A percentile compares a stretch with the other conserved stretches of the same genome.
phyloP scores from a whole-genome alignment of 208 protist species.

The Eutreptiella sp. region DNA sequence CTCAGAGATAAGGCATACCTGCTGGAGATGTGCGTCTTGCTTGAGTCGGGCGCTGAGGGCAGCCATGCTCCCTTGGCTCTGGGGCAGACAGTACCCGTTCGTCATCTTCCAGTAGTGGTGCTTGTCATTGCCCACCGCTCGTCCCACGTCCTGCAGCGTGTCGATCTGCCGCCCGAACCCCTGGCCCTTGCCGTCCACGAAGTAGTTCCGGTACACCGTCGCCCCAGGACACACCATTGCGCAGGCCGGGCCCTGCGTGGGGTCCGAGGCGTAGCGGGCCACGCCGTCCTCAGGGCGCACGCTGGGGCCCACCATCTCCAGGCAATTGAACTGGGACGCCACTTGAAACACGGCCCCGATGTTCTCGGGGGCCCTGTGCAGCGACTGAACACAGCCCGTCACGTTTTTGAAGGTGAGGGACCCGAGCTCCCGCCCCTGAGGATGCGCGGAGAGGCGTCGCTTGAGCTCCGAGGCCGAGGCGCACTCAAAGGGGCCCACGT shows the following conservation, averaged over 20 bases:
- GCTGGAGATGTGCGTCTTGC: no score
- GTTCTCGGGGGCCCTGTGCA: conserved; percentile 27
- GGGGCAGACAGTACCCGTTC: no score
- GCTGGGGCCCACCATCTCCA: conserved; percentile 47
- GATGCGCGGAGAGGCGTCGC: no score
- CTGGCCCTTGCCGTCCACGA: conserved; percentile 43
- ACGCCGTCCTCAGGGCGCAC: conserved; percentile 50
- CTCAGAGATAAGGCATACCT: no score
- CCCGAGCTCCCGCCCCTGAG: background rate
- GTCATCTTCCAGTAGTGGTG: no score
- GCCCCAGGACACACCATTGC: conserved; percentile 48
- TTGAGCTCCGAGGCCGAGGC: no score
- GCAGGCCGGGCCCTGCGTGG: conserved; percentile 59
- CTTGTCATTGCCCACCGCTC: no score
- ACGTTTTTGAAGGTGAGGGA: background rate
- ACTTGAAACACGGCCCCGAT: conserved; percentile 51
- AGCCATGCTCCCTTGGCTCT: no score
- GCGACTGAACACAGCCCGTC: conserved; percentile 25
- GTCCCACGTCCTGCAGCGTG: conserved; percentile 29
- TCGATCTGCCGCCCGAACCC: conserved; percentile 29
- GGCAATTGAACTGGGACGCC: conserved; percentile 65
- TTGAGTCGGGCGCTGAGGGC: no score
- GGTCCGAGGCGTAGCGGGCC: conserved; percentile 47
- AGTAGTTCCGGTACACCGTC: conserved; percentile 62
- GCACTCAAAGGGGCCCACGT: no score